phyloP scores from a whole-genome alignment of 2,329 filamentous ascomycete species.

The Fusarium sp. region DNA sequence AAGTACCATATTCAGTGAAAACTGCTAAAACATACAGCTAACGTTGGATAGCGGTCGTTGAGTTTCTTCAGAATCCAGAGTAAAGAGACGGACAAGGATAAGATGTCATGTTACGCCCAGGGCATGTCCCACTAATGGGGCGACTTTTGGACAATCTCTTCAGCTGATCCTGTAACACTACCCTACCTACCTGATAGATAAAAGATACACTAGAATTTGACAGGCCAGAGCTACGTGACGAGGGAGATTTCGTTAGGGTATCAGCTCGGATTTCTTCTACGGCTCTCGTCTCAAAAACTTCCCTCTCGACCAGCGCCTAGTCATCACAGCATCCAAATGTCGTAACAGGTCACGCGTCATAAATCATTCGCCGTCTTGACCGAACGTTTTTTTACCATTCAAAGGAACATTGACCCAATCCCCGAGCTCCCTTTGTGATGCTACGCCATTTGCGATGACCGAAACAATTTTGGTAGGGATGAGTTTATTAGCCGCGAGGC shows the following conservation, averaged over 20 bases:
- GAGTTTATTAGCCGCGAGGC: conserved; percentile 49
- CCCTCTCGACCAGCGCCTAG: conserved; percentile 18
- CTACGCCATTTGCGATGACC: conserved; percentile 59
- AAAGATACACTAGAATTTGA: conserved; percentile 10
- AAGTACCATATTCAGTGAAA: conserved; percentile 40
- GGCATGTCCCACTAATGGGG: conserved; percentile 19
- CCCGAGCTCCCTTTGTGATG: conserved; percentile 56
- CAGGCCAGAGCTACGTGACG: background rate
- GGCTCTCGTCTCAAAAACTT: conserved; percentile 25
- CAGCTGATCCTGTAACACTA: conserved; percentile 8
- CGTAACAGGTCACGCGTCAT: conserved; percentile 29
- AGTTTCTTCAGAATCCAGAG: conserved; percentile 67
- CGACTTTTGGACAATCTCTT: conserved; percentile 18
- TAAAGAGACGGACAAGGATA: conserved; percentile 42
- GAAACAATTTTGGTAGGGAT: conserved; percentile 54
- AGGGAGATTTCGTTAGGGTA: conserved; percentile 8
- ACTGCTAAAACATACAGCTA: background rate
- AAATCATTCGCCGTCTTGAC: conserved; percentile 43
- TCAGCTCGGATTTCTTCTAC: conserved; percentile 31
- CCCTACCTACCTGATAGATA: conserved; percentile 19
- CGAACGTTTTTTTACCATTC: conserved; percentile 51
- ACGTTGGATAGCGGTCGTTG: conserved; percentile 65
- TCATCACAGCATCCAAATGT: conserved; percentile 32
- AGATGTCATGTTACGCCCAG: background rate
- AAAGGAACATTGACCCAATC: conserved; percentile 55